phyloP scores from a whole-genome alignment of 1,284 basidiomycete genomes.

The Microbotryum violaceum region DNA sequence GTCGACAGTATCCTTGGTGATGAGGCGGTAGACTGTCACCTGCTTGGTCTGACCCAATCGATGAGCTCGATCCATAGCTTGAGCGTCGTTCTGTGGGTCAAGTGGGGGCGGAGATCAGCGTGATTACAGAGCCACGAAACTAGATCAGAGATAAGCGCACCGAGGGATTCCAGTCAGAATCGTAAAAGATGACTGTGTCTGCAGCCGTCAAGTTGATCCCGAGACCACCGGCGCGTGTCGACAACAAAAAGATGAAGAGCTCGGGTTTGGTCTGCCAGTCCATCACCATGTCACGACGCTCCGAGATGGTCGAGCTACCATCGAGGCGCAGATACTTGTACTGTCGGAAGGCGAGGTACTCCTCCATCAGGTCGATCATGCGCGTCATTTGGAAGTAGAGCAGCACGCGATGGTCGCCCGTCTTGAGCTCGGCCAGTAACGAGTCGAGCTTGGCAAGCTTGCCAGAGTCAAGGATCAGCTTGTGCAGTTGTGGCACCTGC shows the following conservation, averaged over 20 bases:
- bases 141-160: conserved; percentile 8
- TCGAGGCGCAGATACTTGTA: conserved; percentile 96
- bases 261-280: conserved; percentile 98
- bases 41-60: conserved; percentile 97
- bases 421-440: conserved; percentile 85
- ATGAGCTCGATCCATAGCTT: conserved; percentile 99
- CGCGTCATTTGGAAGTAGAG: conserved; percentile 99
- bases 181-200: conserved; percentile 96
- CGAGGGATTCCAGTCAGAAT: conserved; percentile 99
- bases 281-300: conserved; percentile 97
- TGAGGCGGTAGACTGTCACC: conserved; percentile 95
- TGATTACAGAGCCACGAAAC: neutral
- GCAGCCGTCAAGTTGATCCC: conserved; percentile 98
- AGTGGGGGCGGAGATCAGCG: neutral
- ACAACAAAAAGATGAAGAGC: conserved; percentile 91
- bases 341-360: conserved; percentile 94
- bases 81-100: conserved; percentile 67
- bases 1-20: conserved; percentile 95
- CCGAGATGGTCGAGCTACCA: conserved; percentile 90
- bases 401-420: conserved; percentile 85
- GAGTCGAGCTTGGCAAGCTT: conserved; percentile 87
- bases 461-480: conserved; percentile 92
- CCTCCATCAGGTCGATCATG: conserved; percentile 99
- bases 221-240: conserved; percentile 91
- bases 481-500: conserved; percentile 90